Evolutionary conservation across 305 asterid genomes (phyloP), one percentile per base, ranked within the genome.

Genomic region (Solanum aculeatissimum): DNA sequence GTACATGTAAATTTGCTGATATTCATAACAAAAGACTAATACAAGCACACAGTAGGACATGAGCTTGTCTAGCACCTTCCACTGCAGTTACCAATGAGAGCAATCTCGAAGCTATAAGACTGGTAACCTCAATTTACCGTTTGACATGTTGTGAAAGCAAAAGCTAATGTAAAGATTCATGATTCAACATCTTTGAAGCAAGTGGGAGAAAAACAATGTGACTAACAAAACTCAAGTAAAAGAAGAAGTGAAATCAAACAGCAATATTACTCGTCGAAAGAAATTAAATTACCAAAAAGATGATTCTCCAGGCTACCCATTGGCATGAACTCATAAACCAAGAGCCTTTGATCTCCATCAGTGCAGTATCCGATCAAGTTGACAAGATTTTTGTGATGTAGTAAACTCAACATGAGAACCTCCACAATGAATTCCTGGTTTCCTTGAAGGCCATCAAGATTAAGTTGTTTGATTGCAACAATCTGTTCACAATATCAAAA

Each of bases 291-390:
- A 95, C 98, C 97, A 18, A 93, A 94, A 75, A 94, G 95, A 89
- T 94, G 98, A 88, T 93, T 88, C 90, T 95, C 98, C 88, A 94
- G 92, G 93, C 98, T 95, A 42, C 97, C 97, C 94, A 85, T 87
- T n/a, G 98, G 88, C 98, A 95, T 92, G 87, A 85, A 94, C 91
- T 95, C 98, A 5, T 95, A 94, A 78, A 95, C 97, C 89, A 95
- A 81, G 78, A 95, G 97, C 86, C 98, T 85, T 85, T 95, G 98
- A n/a, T 93, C 97, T 16, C 93, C 95, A 83, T 94, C 93, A 3
- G 97, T 88, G 86, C 98, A 94, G n/a, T 95, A 95, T 4, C 98
- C 98, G 12, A 91, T 91, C 85, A 95, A 87, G 85, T 94, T 95
- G 55, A 95, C 98, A 4, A 95, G 97, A 89, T 95, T 94, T 25